Base-by-base conservation (phyloP, 2,329 filamentous ascomycete genomes). In the Colletotrichum trifolii region DNA sequence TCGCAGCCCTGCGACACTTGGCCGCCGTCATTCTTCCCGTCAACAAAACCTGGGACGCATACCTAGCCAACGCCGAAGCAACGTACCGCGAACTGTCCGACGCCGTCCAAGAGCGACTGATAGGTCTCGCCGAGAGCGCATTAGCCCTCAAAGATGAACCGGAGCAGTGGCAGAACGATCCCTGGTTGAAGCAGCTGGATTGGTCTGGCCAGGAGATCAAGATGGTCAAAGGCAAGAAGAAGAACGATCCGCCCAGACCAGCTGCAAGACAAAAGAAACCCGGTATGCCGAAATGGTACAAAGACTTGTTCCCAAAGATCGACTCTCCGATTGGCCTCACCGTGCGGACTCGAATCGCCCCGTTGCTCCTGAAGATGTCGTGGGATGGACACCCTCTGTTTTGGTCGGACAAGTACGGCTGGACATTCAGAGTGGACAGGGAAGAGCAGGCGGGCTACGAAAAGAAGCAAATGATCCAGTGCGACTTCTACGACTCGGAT, bases 281-380 rank as follows among this genome's bases (percentile, higher is more conserved):
- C 0, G 96, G 96, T 12, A 96, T 92, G 91, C 96, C 96, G 0
- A 86, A 91, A 69, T 99, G 96, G 96, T 99, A 97, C 79, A 97
- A 96, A 73, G 93, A 94, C 74, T 82, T 99, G 1, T 97, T 96
- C 71, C 71, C 85, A 1, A 93, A 88, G 61, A 89, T 80, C 33
- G 86, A 89, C 64, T 80, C 85, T 0, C 86, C 86, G 48, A 96
- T 97, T 62, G 89, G 83, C 65, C 81, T 99, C 15, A 93, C 92
- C 0, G 94, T 98, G 0, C 88, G 96, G 49, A 96, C 94, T 39
- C 88, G 96, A 57, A 89, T 97, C 71, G 92, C 96, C 1, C 94
- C 96, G 0, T 80, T 99, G 15, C 80, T 99, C 11, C 82, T 99
- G 6, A 91, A 90, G 67, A 80, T 99, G 48, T 85, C 91, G 0